These are phyloP conservation scores for Nematocida ausubeli DNA, from an alignment of 371 early-diverging fungal species.

Conservation along the genomic window DNA sequence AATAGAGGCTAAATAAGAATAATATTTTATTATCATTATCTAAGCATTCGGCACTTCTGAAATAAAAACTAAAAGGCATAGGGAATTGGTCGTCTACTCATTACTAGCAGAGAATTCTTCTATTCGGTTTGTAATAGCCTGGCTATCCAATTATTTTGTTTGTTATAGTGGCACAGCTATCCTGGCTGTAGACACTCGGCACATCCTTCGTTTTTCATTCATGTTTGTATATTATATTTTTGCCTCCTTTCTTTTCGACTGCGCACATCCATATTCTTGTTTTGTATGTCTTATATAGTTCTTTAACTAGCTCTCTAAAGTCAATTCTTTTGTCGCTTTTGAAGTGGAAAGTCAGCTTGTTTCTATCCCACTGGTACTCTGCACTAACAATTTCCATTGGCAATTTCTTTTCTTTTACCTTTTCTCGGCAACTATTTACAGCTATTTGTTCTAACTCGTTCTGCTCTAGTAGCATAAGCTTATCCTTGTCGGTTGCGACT, in stretches of 20 bases:
- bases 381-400: conserved; percentile 66
- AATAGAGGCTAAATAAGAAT: no score
- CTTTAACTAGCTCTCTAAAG: conserved; percentile 91
- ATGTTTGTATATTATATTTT: conserved; percentile 10
- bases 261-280: conserved; percentile 92
- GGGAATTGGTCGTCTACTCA: no score
- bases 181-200: no score
- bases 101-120: no score
- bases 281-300: conserved; percentile 93
- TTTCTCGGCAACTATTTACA: conserved; percentile 56
- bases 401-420: conserved; percentile 51
- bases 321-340: conserved; percentile 74
- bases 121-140: no score
- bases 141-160: no score
- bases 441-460: conserved; percentile 61
- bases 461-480: conserved; percentile 58
- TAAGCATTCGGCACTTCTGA: no score
- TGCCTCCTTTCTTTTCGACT: conserved; percentile 59
- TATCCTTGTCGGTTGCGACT: conserved; percentile 61
- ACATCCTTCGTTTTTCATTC: no score
- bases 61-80: no score
- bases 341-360: conserved; percentile 68
- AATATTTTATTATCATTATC: no score
- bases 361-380: conserved; percentile 69
- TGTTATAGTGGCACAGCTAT: no score